Percentiles rank a stretch among this genome's conserved stretches.
These are phyloP conservation scores for Ogataea populi-albae DNA, from an alignment of 805 yeast genomes.

Conservation along the genomic window DNA sequence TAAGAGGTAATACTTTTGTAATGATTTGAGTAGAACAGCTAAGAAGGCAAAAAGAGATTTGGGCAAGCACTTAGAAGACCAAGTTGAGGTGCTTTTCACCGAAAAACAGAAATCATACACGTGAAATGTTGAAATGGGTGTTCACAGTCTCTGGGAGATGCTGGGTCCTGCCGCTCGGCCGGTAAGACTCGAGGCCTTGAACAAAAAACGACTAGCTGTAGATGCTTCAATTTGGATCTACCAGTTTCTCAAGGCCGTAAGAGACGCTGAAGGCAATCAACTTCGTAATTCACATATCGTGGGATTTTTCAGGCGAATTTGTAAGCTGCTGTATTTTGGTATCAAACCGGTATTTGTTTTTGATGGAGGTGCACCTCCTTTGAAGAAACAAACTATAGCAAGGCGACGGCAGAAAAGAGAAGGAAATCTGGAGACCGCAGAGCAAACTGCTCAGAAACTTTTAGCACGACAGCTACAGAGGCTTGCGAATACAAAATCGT, in stretches of 20 bases:
- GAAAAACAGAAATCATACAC: too few species aligned
- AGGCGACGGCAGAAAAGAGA: slow-evolving; percentile 70
- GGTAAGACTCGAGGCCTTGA: slow-evolving; percentile 79
- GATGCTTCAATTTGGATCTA: slow-evolving; percentile 99
- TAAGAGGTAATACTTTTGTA: too few species aligned
- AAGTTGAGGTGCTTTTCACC: too few species aligned
- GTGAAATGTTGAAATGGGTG: slow-evolving; percentile 95
- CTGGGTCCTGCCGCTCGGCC: slow-evolving; percentile 89
- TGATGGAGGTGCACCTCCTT: slow-evolving; percentile 90
- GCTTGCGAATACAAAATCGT: slow-evolving; percentile 35
- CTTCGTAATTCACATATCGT: slow-evolving; percentile 80
- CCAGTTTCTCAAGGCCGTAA: slow-evolving; percentile 91
- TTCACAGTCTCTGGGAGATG: slow-evolving; percentile 89
- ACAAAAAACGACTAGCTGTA: slow-evolving; percentile 78
- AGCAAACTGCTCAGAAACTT: slow-evolving; percentile 74
- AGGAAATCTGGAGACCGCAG: slow-evolving; percentile 67
- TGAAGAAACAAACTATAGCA: slow-evolving; percentile 76
- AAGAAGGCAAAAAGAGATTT: too few species aligned
- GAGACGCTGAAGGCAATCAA: slow-evolving; percentile 80
- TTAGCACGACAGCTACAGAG: slow-evolving; percentile 77
- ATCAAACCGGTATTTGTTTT: slow-evolving; percentile 87
- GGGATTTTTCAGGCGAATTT: slow-evolving; percentile 93
- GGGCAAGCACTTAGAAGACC: too few species aligned
- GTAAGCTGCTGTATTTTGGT: slow-evolving; percentile 85
- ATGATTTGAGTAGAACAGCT: too few species aligned